Percentiles rank a stretch among this genome's conserved stretches.
Conservation (phyloP, 305 asterid species). For the Caryopteris hybrid region DNA sequence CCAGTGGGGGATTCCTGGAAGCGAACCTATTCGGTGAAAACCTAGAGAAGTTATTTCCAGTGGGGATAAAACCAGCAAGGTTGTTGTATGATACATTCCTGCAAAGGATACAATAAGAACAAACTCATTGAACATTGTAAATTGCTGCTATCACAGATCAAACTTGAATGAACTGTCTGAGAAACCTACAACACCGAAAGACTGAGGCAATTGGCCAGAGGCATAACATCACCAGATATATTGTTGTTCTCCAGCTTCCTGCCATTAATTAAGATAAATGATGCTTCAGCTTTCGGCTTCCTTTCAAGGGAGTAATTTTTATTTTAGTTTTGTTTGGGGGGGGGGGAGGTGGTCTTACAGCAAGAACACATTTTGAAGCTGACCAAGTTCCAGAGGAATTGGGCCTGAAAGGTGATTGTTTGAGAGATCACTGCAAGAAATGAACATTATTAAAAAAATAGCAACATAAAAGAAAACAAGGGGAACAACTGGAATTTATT, state of each 20-base stretch:
- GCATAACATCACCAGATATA: constrained; percentile 64
- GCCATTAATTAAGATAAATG: constrained; percentile 2
- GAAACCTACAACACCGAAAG: constrained; percentile 62
- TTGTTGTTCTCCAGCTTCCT: constrained; percentile 73
- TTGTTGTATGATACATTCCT: constrained; percentile 84
- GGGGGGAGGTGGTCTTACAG: constrained; percentile 45
- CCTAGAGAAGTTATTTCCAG: constrained; percentile 78
- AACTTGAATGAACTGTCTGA: background rate
- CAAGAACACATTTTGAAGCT: constrained; percentile 71
- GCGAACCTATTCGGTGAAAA: constrained; percentile 70
- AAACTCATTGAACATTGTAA: background rate
- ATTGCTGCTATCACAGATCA: background rate
- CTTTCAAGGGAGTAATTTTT: too few relatives aligned
- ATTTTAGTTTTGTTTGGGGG: too few relatives aligned
- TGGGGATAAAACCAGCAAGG: constrained; percentile 70
- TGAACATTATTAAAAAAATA: background rate
- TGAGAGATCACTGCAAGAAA: constrained; percentile 68
- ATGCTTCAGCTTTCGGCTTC: too few relatives aligned
- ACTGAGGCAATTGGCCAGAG: constrained; percentile 63
- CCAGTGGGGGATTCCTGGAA: background rate
- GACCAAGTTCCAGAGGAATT: constrained; percentile 76
- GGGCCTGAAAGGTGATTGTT: constrained; percentile 68
- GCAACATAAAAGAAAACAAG: background rate
- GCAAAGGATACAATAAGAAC: constrained; percentile 14
- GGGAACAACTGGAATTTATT: background rate